A percentile compares a stretch with the other conserved stretches of the same genome.
Evolutionary conservation across 1,139 yeast genomes (phyloP).

Genomic region (Nakaseomyces nivariensis): DNA sequence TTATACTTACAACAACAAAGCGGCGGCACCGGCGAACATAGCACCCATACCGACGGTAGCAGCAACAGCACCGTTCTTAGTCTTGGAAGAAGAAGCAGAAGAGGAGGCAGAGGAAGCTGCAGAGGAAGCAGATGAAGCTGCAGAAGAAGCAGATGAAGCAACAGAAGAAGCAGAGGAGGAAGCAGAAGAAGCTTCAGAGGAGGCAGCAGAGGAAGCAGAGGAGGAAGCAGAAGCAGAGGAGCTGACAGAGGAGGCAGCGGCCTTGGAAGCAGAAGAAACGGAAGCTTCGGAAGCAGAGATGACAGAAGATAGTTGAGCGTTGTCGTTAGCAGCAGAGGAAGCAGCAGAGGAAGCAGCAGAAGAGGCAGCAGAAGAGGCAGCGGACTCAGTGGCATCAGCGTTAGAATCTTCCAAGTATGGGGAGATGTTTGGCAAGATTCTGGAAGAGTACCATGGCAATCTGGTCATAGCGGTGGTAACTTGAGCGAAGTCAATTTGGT

Average conservation of each 20-base stretch:
- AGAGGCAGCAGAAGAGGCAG: constrained; percentile 5
- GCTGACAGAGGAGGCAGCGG: constrained; percentile 5
- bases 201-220: constrained; percentile 8
- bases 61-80: constrained; percentile 7
- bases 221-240: constrained; percentile 9
- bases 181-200: constrained; percentile 7
- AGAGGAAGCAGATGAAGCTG: constrained; percentile 6
- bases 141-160: constrained; percentile 8
- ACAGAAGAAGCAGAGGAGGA: constrained; percentile 8
- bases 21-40: constrained; percentile 12
- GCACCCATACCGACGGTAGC: constrained; percentile 11
- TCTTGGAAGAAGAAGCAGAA: constrained; percentile 3
- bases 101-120: constrained; percentile 8
- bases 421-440: constrained; percentile 20
- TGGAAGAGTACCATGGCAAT: constrained; percentile 34
- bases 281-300: constrained; percentile 1
- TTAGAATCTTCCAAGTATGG: constrained; percentile 30
- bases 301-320: constrained; percentile 3
- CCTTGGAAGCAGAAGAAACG: constrained; percentile 9
- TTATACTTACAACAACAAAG: constrained; percentile 13
- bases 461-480: constrained; percentile 29
- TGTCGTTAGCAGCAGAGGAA: constrained; percentile 19
- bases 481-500: constrained; percentile 14
- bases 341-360: constrained; percentile 10
- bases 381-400: constrained; percentile 5